These are phyloP conservation scores for Lachancea cidri DNA, from an alignment of 805 yeast species.

Conservation along the genomic window DNA sequence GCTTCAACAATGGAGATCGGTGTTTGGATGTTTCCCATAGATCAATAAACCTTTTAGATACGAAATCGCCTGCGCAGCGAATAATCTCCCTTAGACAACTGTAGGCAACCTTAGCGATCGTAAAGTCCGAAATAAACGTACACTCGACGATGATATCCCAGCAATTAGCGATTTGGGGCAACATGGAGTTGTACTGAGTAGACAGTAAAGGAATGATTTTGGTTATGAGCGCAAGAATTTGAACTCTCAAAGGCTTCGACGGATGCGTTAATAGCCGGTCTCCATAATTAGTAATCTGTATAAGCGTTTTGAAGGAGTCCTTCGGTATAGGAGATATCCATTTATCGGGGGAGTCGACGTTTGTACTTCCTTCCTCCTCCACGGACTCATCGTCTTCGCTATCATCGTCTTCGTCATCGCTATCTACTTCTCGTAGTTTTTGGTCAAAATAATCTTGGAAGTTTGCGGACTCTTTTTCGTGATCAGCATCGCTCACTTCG, in stretches of 20 bases:
- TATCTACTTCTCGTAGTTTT: constrained; percentile 31
- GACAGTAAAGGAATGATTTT: constrained; percentile 49
- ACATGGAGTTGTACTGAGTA: constrained; percentile 32
- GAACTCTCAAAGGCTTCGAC: constrained; percentile 50
- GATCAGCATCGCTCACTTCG: neutral
- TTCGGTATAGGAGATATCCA: constrained; percentile 72
- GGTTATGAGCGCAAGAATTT: constrained; percentile 47
- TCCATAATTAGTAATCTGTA: constrained; percentile 62
- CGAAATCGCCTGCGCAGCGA: constrained; percentile 22
- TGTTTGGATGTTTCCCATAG: constrained; percentile 21
- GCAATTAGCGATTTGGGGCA: constrained; percentile 30
- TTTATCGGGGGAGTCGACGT: constrained; percentile 27
- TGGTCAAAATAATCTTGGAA: constrained; percentile 36
- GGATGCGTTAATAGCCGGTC: constrained; percentile 65
- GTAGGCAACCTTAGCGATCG: constrained; percentile 22
- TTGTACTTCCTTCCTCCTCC: constrained; percentile 3
- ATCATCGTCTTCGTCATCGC: constrained; percentile 33
- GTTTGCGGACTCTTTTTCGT: constrained; percentile 7
- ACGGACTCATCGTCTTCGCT: constrained; percentile 13
- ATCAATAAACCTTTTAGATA: constrained; percentile 26
- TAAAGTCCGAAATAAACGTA: constrained; percentile 17
- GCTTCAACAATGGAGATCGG: constrained; percentile 15
- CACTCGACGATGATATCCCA: constrained; percentile 26
- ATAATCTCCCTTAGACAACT: constrained; percentile 20
- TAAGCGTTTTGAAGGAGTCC: constrained; percentile 51